Evolutionary conservation across 2,329 filamentous ascomycete species (phyloP).

Genomic region (Ophiocordyceps camponoti-floridani): DNA sequence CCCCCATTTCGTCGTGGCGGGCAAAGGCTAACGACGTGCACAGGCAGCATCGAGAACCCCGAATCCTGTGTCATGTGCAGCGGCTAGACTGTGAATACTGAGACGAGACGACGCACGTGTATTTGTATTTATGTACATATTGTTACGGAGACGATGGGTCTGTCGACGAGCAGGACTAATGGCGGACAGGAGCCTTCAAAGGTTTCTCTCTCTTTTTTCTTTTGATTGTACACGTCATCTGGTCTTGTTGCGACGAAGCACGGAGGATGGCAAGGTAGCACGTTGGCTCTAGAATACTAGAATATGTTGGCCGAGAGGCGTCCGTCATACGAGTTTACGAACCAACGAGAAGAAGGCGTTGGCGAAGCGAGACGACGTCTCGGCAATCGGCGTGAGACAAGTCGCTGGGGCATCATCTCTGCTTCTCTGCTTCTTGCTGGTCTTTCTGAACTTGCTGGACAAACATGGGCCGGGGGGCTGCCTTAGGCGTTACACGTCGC

Average conservation of each 20-base stretch:
- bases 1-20: neutral
- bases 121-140: neutral
- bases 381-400: neutral
- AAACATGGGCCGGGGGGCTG: neutral
- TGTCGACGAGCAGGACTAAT: no score
- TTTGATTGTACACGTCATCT: neutral
- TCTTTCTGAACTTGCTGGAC: neutral
- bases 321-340: neutral
- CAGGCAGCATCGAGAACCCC: constrained; percentile 89
- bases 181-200: no score
- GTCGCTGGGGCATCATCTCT: neutral
- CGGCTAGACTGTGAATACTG: constrained; percentile 36
- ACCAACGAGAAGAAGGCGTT: neutral
- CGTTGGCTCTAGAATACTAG: no score
- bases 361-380: neutral
- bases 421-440: neutral
- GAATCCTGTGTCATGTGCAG: constrained; percentile 96
- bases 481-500: neutral
- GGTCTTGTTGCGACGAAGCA: neutral
- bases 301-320: no score
- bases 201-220: no score
- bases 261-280: neutral
- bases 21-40: constrained; percentile 11
- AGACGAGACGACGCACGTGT: neutral
- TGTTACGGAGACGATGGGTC: no score